Percentiles rank a stretch among this genome's conserved stretches.
These are phyloP conservation scores for Chrysosporium keratinophilum DNA, from an alignment of 2,329 filamentous ascomycete species.

Conservation along the genomic window DNA sequence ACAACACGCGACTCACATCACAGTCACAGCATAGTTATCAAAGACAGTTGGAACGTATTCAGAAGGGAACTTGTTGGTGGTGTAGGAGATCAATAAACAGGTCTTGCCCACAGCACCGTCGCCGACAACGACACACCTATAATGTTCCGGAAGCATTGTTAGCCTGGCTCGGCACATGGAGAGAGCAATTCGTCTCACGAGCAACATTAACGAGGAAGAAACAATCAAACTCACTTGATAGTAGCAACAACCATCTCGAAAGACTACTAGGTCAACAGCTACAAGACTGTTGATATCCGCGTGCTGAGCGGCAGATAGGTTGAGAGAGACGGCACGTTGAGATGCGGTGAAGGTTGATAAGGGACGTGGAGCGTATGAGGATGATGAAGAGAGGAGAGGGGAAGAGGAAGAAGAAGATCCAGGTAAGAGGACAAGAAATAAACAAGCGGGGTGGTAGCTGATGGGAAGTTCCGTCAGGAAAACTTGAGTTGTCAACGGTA, in stretches of 20 bases:
- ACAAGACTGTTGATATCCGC: not conserved
- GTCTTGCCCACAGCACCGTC: slow-evolving; percentile 99
- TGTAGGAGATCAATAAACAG: slow-evolving; percentile 97
- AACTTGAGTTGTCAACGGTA: not conserved
- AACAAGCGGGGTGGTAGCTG: not conserved
- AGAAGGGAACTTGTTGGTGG: slow-evolving; percentile 98
- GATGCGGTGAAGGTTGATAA: not conserved
- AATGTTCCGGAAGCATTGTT: slow-evolving; percentile 5
- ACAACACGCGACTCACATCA: slow-evolving; percentile 66
- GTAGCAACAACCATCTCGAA: slow-evolving; percentile 51
- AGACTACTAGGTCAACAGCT: slow-evolving; percentile 4
- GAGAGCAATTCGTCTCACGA: not conserved
- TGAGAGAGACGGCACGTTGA: not conserved
- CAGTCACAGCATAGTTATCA: slow-evolving; percentile 98
- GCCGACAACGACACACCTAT: slow-evolving; percentile 94
- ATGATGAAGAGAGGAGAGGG: not conserved
- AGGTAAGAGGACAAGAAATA: not conserved
- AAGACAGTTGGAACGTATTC: slow-evolving; percentile 99
- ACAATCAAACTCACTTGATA: slow-evolving; percentile 45
- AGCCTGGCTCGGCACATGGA: not conserved
- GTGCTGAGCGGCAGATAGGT: not conserved
- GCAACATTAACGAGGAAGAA: not conserved
- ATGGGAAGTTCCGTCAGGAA: slow-evolving; percentile 7
- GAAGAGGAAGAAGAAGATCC: not conserved
- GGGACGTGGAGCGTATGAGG: not conserved